phyloP scores from a whole-genome alignment of 108 stramenopile genomes.

The Skeletonema tropicum region DNA sequence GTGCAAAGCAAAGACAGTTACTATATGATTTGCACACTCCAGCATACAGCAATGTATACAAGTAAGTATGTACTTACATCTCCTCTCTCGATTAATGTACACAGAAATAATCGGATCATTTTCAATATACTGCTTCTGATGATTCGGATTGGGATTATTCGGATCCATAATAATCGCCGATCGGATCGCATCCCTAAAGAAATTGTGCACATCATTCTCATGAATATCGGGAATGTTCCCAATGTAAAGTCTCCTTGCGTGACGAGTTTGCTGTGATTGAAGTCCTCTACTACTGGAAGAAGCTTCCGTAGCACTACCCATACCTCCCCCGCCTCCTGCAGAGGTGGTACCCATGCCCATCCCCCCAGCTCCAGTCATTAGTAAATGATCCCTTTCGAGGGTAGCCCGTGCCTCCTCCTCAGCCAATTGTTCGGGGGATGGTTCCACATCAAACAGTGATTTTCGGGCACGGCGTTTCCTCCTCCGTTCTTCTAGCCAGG shows the following conservation, averaged over 20 bases:
- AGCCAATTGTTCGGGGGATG: constrained; percentile 71
- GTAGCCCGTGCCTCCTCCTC: constrained; percentile 56
- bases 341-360: constrained; percentile 7
- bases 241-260: constrained; percentile 95
- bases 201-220: constrained; percentile 84
- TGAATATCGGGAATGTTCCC: constrained; percentile 85
- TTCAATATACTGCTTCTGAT: constrained; percentile 28
- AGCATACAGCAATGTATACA: not conserved
- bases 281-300: constrained; percentile 49
- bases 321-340: constrained; percentile 5
- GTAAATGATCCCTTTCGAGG: constrained; percentile 27
- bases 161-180: constrained; percentile 52
- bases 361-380: constrained; percentile 31
- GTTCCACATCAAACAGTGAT: constrained; percentile 74
- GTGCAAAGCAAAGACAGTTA: no score
- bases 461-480: constrained; percentile 68
- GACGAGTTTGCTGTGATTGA: constrained; percentile 90
- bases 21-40: no score
- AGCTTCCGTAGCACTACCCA: constrained; percentile 21
- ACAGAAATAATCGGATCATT: constrained; percentile 92
- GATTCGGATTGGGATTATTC: constrained; percentile 13
- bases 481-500: constrained; percentile 82
- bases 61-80: constrained; percentile 52
- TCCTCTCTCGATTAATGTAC: constrained; percentile 92
- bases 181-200: constrained; percentile 86